These are phyloP conservation scores for Solidago caesia DNA, from an alignment of 129 eudicot genomes.

Conservation along the genomic window DNA sequence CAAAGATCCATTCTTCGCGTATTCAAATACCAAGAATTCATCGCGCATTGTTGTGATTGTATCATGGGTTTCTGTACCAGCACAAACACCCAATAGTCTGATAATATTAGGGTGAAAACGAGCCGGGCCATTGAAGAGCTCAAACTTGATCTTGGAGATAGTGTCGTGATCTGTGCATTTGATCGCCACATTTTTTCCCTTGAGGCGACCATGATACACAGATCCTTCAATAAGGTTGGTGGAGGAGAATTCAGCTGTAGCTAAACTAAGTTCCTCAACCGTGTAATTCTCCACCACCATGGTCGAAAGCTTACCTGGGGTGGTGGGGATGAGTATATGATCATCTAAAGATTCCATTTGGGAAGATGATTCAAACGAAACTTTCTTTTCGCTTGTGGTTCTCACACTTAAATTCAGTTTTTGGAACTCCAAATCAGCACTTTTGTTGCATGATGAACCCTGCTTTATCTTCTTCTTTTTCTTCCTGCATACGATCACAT, in stretches of 20 bases:
- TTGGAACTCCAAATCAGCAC: constrained; percentile 64
- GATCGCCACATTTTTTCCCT: constrained; percentile 70
- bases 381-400: constrained; percentile 75
- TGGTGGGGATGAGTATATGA: constrained; percentile 34
- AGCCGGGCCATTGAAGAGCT: constrained; percentile 47
- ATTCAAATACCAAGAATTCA: constrained; percentile 63
- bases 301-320: constrained; percentile 40
- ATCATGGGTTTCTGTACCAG: constrained; percentile 7
- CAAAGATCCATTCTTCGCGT: constrained; percentile 78
- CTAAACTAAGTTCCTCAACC: constrained; percentile 58
- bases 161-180: constrained; percentile 39
- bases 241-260: constrained; percentile 66
- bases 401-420: constrained; percentile 67
- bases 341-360: constrained; percentile 60
- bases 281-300: constrained; percentile 58
- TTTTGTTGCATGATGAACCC: constrained; percentile 26
- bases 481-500: constrained; percentile 36
- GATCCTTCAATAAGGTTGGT: constrained; percentile 74
- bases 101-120: constrained; percentile 73
- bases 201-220: constrained; percentile 71
- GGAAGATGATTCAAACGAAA: constrained; percentile 76
- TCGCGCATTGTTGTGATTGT: constrained; percentile 14
- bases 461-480: constrained; percentile 18
- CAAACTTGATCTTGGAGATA: constrained; percentile 56
- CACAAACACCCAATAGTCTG: constrained; percentile 56